Percentiles rank a stretch among this genome's conserved stretches.
These are phyloP conservation scores for Aspergillus sp. DNA, from an alignment of 2,329 filamentous ascomycete genomes.

Conservation along the genomic window DNA sequence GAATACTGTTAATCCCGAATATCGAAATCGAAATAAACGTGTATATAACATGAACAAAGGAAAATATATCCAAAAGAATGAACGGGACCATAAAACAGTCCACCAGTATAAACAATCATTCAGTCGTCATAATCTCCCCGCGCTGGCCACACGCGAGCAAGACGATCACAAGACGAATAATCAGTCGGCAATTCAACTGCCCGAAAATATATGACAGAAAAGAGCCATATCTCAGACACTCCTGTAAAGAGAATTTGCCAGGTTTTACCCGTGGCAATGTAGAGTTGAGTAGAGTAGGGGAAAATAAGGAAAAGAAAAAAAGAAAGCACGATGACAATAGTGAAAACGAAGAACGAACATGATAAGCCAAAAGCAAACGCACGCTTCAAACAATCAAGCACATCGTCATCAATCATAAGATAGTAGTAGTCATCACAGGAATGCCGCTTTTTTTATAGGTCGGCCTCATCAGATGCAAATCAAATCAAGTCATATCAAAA, in stretches of 20 bases:
- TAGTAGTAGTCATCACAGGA: not conserved
- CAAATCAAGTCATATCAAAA: not conserved
- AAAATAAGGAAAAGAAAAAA: too few relatives aligned
- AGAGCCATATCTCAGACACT: not conserved
- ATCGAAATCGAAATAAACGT: too few relatives aligned
- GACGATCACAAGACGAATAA: not conserved
- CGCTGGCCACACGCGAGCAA: constrained; percentile 8
- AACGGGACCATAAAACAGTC: not conserved
- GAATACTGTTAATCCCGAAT: too few relatives aligned
- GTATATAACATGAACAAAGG: constrained; percentile 3
- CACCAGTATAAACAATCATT: not conserved
- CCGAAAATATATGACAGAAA: not conserved
- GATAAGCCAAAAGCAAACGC: not conserved
- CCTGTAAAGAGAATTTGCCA: not conserved
- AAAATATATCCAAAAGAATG: constrained; percentile 10
- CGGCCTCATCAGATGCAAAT: not conserved
- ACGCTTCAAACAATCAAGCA: not conserved
- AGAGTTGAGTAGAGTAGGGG: too few relatives aligned
- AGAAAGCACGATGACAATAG: not conserved
- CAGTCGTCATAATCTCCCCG: constrained; percentile 8
- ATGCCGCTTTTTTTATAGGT: not conserved
- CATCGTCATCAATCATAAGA: not conserved
- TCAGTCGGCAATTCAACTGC: not conserved
- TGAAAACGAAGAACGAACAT: not conserved
- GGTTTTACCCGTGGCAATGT: not conserved